Percentiles rank a stretch among this genome's conserved stretches.
These are phyloP conservation scores for Graphilbum fragrans DNA, from an alignment of 2,329 filamentous ascomycete species.

Conservation along the genomic window DNA sequence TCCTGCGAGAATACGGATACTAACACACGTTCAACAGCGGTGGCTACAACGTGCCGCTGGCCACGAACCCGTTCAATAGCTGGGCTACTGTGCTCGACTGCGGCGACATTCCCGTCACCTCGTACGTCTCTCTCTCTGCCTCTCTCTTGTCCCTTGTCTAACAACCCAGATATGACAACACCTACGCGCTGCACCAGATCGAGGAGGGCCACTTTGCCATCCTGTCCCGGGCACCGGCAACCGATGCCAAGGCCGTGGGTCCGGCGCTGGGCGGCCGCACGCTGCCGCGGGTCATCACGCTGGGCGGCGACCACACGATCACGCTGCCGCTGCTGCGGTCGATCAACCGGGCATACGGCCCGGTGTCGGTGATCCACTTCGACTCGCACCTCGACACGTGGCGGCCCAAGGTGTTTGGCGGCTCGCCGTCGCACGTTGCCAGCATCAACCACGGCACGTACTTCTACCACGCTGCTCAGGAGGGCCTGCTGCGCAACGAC, in stretches of 20 bases:
- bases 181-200: constrained; percentile 70
- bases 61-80: constrained; percentile 68
- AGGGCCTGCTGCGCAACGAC: constrained; percentile 69
- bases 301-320: constrained; percentile 54
- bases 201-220: constrained; percentile 74
- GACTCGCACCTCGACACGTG: constrained; percentile 58
- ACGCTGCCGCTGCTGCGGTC: constrained; percentile 47
- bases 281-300: constrained; percentile 67
- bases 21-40: constrained; percentile 39
- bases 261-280: constrained; percentile 63
- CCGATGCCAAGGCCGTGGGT: constrained; percentile 53
- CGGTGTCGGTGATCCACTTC: constrained; percentile 49
- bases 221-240: constrained; percentile 57
- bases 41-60: constrained; percentile 74
- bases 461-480: constrained; percentile 71
- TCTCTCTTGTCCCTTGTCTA: constrained; percentile 25
- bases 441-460: constrained; percentile 81
- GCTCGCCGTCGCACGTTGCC: constrained; percentile 62
- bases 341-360: constrained; percentile 48
- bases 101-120: constrained; percentile 75
- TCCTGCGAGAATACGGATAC: no score
- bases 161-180: constrained; percentile 48
- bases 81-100: constrained; percentile 76
- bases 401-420: constrained; percentile 79
- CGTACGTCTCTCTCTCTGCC: constrained; percentile 34